Base-by-base conservation (phyloP, 164 flowering plant species). In the Aristolochia fimbriata region DNA sequence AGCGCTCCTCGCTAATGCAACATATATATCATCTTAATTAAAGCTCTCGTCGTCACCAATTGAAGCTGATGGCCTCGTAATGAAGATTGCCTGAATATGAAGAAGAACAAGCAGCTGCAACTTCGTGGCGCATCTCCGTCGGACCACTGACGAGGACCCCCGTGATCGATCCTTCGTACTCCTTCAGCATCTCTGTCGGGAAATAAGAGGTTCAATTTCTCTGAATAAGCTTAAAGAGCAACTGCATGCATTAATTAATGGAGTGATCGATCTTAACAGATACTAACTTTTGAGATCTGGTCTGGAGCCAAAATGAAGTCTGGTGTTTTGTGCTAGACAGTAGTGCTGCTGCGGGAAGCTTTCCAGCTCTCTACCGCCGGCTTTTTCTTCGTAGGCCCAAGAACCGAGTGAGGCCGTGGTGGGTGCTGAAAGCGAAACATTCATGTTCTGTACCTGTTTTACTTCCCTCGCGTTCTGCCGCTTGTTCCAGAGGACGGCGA, bases 61-160 rank as follows among this genome's bases (percentile, higher is more conserved):
- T 73, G 56, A 88, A 85, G 75, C 84, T 85, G n/a, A 83, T 68
- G 56, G 87, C 76, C 67, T 85, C 80, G 23, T 78, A 88, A 25
- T 88, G 81, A 21, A 83, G 74, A 57, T 76, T 78, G 3, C 64
- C 67, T 16, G 74, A 83, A 55, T 65, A 60, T 57, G 77, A 74
- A 50, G 80, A 76, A 10, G 83, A 68, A 54, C 96, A 88, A 20
- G 81, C 77, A 50, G 63, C 60, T 15, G 87, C 91, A 58, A 80
- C 89, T 12, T 85, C 82, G 21, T 77, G 83, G 27, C 83, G 70
- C 86, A 83, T 73, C 55, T 55, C 68, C 66, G 51, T 73, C 20
- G 89, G 88, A 2, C 90, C 90, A 58, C 80, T 71, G 1, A 68
- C 84, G 17, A 83, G 58, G 15, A 78, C 86, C 58, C 88, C 87